A percentile compares a stretch with the other conserved stretches of the same genome.
phyloP scores from a whole-genome alignment of 208 protist genomes.

The Trypanosoma lewisi region DNA sequence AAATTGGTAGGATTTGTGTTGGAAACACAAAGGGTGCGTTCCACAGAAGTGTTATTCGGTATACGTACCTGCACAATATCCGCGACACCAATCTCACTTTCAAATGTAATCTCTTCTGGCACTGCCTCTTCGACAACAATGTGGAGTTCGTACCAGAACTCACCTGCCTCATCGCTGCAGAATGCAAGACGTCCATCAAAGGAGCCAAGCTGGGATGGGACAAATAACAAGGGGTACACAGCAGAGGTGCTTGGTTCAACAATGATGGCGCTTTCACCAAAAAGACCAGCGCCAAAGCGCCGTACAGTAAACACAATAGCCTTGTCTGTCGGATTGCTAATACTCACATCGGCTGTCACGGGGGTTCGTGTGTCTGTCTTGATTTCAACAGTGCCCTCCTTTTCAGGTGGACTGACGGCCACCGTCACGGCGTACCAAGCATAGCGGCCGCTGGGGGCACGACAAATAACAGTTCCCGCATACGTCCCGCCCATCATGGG shows the following conservation, averaged over 20 bases:
- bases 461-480: conserved; percentile 84
- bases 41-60: conserved; percentile 67
- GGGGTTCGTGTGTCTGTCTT: conserved; percentile 75
- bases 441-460: conserved; percentile 71
- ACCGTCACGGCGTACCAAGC: conserved; percentile 91
- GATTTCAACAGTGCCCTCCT: conserved; percentile 84
- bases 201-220: conserved; percentile 73
- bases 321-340: conserved; percentile 80
- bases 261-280: conserved; percentile 69
- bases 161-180: conserved; percentile 84
- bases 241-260: conserved; percentile 42
- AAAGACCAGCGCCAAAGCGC: conserved; percentile 68
- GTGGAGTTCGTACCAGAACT: conserved; percentile 93
- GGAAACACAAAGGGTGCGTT: conserved; percentile 49
- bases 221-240: conserved; percentile 82
- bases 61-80: conserved; percentile 57
- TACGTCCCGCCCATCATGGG: conserved; percentile 85
- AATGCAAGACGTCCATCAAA: conserved; percentile 81
- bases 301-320: conserved; percentile 76
- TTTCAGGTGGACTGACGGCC: conserved; percentile 72
- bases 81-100: conserved; percentile 66
- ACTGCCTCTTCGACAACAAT: conserved; percentile 71
- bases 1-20: conserved; percentile 74
- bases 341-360: conserved; percentile 81
- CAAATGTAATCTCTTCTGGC: conserved; percentile 71